Evolutionary conservation across 192 early-diverging fungal species (phyloP), one percentile per base, ranked within the genome.

Genomic region (Coemansia sp.): DNA sequence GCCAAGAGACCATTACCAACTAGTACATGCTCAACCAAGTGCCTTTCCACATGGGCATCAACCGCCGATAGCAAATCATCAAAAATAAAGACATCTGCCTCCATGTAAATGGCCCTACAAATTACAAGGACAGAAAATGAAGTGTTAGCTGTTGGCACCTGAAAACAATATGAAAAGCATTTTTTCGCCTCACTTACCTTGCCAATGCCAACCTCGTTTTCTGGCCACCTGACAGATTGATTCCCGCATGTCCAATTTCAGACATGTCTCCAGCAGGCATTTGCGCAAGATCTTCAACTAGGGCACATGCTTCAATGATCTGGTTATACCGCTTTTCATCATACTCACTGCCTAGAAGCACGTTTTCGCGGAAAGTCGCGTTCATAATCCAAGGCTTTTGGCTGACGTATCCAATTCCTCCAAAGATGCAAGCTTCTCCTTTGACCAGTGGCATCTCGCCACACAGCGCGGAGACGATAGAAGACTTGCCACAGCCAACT

Each of bases 401-500:
- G 43, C 70, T 62, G 2, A 73, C 69, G 53, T 77, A 82, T 1
- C 63, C 71, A 64, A 77, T 73, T 2, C 69, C 65, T 3, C 93
- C 93, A 53, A 88, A 82, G 9, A 95, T 66, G 38, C 64, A 79
- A 3, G 93, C 92, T 1, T 84, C 71, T 7, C 93, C 93, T 16
- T 42, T 65, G 6, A 75, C 39, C 62, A 88, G 83, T 59, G 91
- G 88, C 90, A 95, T 96, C 76, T 98, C 95, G 3, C 81, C 78
- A 39, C 80, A 75, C 10, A 88, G 67, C 11, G 82, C 85, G 4
- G 77, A 84, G n/a, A 86, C 35, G 13, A 88, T 63, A 0, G 86
- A 88, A 0, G 86, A 84, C 62, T 88, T 88, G 9, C 86, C 87
- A 33, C 73, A 73, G 21, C 87, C 87, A 10, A 87, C 79, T n/a